A percentile compares a stretch with the other conserved stretches of the same genome.
Conservation (phyloP, 441 rosid species). For the Erysimum cheiri region DNA sequence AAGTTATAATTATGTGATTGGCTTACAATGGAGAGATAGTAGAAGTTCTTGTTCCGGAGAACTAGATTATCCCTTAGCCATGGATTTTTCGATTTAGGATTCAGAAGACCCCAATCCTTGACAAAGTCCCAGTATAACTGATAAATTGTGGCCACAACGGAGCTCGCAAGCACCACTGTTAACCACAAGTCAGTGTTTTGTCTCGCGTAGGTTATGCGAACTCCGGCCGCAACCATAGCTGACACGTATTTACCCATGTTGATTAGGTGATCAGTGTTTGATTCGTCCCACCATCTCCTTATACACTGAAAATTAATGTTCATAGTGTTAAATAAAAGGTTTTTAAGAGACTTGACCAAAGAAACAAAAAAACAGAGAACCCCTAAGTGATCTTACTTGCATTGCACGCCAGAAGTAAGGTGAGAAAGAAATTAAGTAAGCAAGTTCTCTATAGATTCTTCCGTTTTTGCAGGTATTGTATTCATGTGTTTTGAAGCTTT, state of each 20-base stretch:
- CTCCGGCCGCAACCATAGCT: constrained; percentile 97
- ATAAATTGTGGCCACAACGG: constrained; percentile 73
- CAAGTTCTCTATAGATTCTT: constrained; percentile 71
- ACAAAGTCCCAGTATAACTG: constrained; percentile 98
- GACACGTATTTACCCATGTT: constrained; percentile 99
- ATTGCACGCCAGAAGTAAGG: constrained; percentile 99
- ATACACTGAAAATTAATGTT: constrained; percentile 59
- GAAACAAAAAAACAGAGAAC: not conserved
- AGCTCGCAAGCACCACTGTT: constrained; percentile 64
- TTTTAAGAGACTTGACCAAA: not conserved
- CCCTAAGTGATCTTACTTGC: constrained; percentile 66
- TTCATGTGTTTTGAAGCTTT: constrained; percentile 73
- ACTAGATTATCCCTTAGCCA: constrained; percentile 91
- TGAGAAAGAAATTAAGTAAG: constrained; percentile 79
- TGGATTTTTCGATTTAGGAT: constrained; percentile 71
- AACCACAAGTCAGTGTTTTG: constrained; percentile 64
- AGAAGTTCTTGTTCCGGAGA: constrained; percentile 69
- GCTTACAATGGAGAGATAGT: constrained; percentile 85
- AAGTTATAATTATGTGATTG: not conserved
- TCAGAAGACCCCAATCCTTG: constrained; percentile 91
- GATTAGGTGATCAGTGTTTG: constrained; percentile 68
- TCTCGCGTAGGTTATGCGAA: constrained; percentile 74
- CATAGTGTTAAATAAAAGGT: not conserved
- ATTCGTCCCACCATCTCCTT: constrained; percentile 93
- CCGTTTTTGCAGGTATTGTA: constrained; percentile 79